These are phyloP conservation scores for Cryptococcus jaspeensis DNA, from an alignment of 1,284 basidiomycete species.

Conservation along the genomic window DNA sequence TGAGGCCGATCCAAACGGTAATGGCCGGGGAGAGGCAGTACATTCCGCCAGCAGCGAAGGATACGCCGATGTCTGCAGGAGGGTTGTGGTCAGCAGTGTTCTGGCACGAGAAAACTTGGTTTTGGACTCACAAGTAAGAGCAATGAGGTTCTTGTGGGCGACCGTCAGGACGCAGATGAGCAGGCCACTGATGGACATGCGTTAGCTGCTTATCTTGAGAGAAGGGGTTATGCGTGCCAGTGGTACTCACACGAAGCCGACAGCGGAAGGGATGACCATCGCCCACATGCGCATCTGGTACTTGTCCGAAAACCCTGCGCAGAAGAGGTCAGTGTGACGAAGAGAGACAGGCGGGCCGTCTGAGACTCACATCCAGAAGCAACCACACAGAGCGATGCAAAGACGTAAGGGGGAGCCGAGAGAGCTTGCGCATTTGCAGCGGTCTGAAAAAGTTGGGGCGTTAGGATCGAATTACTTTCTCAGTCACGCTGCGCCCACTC, in stretches of 20 bases:
- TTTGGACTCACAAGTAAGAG: slow-evolving; percentile 21
- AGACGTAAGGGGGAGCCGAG: slow-evolving; percentile 12
- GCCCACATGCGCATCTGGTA: slow-evolving; percentile 1
- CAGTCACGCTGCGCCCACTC: slow-evolving; percentile 1
- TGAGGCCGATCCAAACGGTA: slow-evolving; percentile 31
- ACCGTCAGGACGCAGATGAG: slow-evolving; percentile 13
- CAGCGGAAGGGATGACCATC: not conserved
- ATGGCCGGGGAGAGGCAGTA: slow-evolving; percentile 32
- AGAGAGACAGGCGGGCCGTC: no score
- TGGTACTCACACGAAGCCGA: no score
- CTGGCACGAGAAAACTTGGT: not conserved
- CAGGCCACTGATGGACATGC: no score
- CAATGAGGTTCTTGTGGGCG: slow-evolving; percentile 20
- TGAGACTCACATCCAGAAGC: slow-evolving; percentile 9
- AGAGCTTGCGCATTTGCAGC: slow-evolving; percentile 2
- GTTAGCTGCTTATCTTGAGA: no score
- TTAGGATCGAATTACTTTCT: no score
- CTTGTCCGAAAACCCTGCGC: slow-evolving; percentile 4
- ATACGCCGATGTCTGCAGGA: slow-evolving; percentile 28
- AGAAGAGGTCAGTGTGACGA: no score
- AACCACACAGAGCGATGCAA: slow-evolving; percentile 21
- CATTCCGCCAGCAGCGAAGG: slow-evolving; percentile 27
- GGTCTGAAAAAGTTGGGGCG: no score
- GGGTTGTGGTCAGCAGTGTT: not conserved
- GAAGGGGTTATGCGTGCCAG: no score